These are phyloP conservation scores for Podaxis sp. DNA, from an alignment of 768 basidiomycete species.

Conservation along the genomic window DNA sequence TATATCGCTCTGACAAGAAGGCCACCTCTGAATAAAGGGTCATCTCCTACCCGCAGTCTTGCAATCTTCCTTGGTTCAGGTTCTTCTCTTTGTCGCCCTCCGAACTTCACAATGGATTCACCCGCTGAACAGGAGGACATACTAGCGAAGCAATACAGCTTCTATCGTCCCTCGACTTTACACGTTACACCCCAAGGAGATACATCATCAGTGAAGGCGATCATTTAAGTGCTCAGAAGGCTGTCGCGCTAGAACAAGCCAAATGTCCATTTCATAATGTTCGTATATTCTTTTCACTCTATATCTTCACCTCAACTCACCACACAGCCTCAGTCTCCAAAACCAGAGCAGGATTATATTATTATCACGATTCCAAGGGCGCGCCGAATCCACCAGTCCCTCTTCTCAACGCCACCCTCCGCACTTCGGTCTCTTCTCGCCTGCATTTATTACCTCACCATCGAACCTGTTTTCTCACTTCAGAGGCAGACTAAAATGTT, in stretches of 20 bases:
- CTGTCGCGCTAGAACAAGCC: conserved; percentile 57
- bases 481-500: conserved; percentile 21
- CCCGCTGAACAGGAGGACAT: conserved; percentile 73
- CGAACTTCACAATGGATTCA: neutral
- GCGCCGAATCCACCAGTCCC: conserved; percentile 79
- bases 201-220: conserved; percentile 88
- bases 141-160: conserved; percentile 84
- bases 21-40: neutral
- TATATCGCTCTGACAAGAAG: conserved; percentile 29
- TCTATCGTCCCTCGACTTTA: conserved; percentile 69
- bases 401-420: conserved; percentile 68
- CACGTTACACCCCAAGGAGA: conserved; percentile 70
- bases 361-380: conserved; percentile 83
- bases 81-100: conserved; percentile 31
- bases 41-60: conserved; percentile 38
- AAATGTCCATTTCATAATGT: conserved; percentile 25
- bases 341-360: conserved; percentile 32
- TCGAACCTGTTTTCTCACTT: conserved; percentile 39
- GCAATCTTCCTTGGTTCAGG: conserved; percentile 96
- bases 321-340: conserved; percentile 1
- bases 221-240: conserved; percentile 72
- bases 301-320: conserved; percentile 5
- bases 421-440: conserved; percentile 58
- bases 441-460: conserved; percentile 61
- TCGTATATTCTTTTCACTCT: conserved; percentile 1